These are phyloP conservation scores for Micractinium sp. DNA, from an alignment of 139 green algal genomes.

Conservation along the genomic window DNA sequence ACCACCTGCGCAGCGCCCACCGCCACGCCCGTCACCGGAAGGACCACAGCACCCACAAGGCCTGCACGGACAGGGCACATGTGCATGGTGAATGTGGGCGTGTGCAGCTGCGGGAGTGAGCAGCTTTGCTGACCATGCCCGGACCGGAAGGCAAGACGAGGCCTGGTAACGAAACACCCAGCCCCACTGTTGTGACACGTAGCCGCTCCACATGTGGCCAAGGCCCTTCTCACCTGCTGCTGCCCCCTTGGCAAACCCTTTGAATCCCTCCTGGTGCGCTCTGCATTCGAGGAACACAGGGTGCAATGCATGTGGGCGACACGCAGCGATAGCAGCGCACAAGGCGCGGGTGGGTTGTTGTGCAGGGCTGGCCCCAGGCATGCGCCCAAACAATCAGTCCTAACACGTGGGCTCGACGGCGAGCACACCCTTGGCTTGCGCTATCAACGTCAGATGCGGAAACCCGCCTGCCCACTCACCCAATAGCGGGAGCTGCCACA, in stretches of 20 bases:
- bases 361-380: too few species aligned
- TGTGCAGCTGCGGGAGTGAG: too few species aligned
- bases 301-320: too few species aligned
- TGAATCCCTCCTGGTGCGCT: slow-evolving; percentile 68
- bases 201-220: too few species aligned
- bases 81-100: not conserved
- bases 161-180: not conserved
- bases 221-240: slow-evolving; percentile 56
- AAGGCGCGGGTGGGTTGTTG: too few species aligned
- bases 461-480: too few species aligned
- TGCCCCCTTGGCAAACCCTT: slow-evolving; percentile 82
- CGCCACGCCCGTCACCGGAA: slow-evolving; percentile 81
- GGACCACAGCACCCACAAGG: slow-evolving; percentile 74
- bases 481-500: slow-evolving; percentile 77
- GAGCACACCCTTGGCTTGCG: too few species aligned
- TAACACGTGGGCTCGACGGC: too few species aligned
- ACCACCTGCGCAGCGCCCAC: slow-evolving; percentile 68
- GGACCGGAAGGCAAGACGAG: not conserved
- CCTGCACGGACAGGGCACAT: slow-evolving; percentile 42
- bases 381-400: too few species aligned
- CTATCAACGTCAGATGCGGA: too few species aligned
- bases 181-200: not conserved
- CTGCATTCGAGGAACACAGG: slow-evolving; percentile 4
- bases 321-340: too few species aligned
- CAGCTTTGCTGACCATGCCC: too few species aligned